Base-by-base conservation (phyloP, 1,284 basidiomycete species). In the Ceratobasidium sp. region DNA sequence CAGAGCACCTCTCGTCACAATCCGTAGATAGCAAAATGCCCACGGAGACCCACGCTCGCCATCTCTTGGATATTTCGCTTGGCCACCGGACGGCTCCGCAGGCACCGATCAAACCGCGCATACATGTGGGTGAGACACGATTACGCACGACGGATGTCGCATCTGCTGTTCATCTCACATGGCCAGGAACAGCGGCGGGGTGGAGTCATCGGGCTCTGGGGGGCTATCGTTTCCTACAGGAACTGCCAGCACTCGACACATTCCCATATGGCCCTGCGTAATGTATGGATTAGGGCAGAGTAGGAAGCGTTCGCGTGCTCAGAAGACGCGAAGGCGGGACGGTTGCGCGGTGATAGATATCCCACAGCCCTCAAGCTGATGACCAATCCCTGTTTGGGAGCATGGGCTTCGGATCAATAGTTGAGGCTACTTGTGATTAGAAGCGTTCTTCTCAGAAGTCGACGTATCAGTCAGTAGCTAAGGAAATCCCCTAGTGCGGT, bases 401-500 rank as follows among this genome's bases (percentile, higher is more conserved):
- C 21, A 57, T 23, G 39, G 36, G 58, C 8, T 67, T 41, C 65
- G 53, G 52, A 69, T 69, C 53, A 58, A 34, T 52, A 43, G 52
- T 32, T 43, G 18, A 69, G 46, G 62, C 62, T 39, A 36, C 30
- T 23, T 48, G 46, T 65, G 48, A 65, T 65, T 65, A 65, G 62
- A 65, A 65, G 62, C 62, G 46, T 65, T 48, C 46, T 55, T 14
- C 62, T 14, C 6, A 65, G 65, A 43, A 50, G 65, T 69, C 26
- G 26, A 60, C 58, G 58, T 59, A 60, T 60, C 58, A 57, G 26
- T 53, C 65, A 52, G 65, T 69, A 69, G 52, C 65, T 45, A 69
- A 34, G 62, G 53, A 26, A 45, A 39, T 57, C 34, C 32, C 32
- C 53, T 57, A 57, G 46, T n/a, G 3, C 34, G 21, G 65, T 69